phyloP scores from a whole-genome alignment of 257 asterid genomes.

The Fraxinus excelsior region DNA sequence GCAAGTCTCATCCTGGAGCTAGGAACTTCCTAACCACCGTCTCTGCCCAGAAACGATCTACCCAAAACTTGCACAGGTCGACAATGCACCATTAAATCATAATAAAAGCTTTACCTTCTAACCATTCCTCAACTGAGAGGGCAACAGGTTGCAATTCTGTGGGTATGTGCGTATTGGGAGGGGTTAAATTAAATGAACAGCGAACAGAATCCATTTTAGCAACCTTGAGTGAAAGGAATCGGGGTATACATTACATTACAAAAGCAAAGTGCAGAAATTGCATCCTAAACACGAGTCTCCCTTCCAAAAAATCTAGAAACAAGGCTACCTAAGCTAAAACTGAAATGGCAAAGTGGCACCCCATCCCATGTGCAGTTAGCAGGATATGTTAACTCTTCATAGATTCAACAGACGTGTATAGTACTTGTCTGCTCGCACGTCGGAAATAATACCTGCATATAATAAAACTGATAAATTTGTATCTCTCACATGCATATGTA shows the following conservation, averaged over 20 bases:
- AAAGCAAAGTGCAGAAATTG: background rate
- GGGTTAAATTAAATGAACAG: no score
- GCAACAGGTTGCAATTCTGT: no score
- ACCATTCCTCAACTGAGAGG: no score
- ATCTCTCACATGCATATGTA: background rate
- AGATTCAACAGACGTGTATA: background rate
- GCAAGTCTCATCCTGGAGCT: no score
- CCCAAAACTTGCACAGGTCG: no score
- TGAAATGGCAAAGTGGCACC: background rate
- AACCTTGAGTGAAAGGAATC: background rate
- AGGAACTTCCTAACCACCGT: no score
- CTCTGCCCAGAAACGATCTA: no score
- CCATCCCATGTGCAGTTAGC: background rate
- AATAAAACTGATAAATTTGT: background rate
- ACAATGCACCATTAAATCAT: no score
- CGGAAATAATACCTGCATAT: slow-evolving; percentile 77
- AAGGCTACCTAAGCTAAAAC: background rate
- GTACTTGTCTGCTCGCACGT: slow-evolving; percentile 20
- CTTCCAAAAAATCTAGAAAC: background rate
- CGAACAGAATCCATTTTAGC: background rate
- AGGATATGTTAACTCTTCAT: background rate
- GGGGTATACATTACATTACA: background rate
- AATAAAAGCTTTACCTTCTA: no score
- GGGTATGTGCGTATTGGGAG: background rate
- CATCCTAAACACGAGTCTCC: background rate